Percentiles rank a stretch among this genome's conserved stretches.
These are phyloP conservation scores for Cnidoscolus chayamansa DNA, from an alignment of 441 rosid genomes.

Conservation along the genomic window DNA sequence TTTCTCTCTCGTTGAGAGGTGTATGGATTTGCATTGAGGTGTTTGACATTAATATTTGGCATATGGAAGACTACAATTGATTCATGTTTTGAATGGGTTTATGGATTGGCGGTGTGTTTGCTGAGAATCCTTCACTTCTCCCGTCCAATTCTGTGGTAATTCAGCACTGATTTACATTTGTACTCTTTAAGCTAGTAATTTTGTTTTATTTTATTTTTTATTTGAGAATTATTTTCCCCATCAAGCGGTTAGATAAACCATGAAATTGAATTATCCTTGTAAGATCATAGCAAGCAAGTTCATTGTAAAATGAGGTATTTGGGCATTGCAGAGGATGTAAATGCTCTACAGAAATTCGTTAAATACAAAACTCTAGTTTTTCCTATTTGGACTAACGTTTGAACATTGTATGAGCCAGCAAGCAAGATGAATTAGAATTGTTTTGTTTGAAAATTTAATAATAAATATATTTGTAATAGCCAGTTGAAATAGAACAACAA, in stretches of 20 bases:
- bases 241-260: background rate
- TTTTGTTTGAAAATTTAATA: too few species aligned
- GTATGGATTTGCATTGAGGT: conserved; percentile 19
- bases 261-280: conserved; percentile 5
- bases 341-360: too few species aligned
- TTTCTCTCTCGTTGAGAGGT: background rate
- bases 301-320: background rate
- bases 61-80: conserved; percentile 13
- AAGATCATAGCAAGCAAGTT: background rate
- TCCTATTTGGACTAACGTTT: too few species aligned
- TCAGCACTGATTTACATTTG: background rate
- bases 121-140: conserved; percentile 6
- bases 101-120: conserved; percentile 23
- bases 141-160: background rate
- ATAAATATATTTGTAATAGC: too few species aligned
- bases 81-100: conserved; percentile 16
- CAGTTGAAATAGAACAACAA: too few species aligned
- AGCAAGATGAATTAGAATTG: too few species aligned
- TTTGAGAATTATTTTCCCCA: background rate
- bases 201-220: background rate
- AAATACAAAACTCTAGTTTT: too few species aligned
- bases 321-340: too few species aligned
- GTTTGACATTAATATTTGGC: conserved; percentile 17
- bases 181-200: conserved; percentile 8
- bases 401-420: too few species aligned